Base-by-base conservation (phyloP, 2,329 filamentous ascomycete species). In the Colletotrichum destructivum region DNA sequence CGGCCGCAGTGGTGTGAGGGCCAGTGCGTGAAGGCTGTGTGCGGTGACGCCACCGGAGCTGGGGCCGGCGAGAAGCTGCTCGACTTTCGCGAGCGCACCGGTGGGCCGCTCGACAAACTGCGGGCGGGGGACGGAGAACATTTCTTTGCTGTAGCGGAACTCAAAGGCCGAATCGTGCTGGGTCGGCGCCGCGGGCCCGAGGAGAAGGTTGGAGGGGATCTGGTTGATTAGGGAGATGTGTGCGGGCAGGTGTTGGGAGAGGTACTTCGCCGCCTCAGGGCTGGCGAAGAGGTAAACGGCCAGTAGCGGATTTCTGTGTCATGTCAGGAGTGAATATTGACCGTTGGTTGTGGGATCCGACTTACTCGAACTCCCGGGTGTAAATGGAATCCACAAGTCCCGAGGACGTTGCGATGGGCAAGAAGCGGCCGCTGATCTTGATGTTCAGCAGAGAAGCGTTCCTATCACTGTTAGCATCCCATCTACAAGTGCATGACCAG, bases 191-290 rank as follows among this genome's bases (percentile, higher is more conserved):
- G 69, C 69, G 4, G 69, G 69, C 5, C 69, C 69, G 4, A 71
- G 59, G 6, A 92, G 84, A 2, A 92, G 80, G 44, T 87, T 83
- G 2, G 81, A 73, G 0, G 90, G 89, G 8, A 92, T 83, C 63
- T 90, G 86, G 77, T 92, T 92, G 66, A 89, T 80, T 76, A 87
- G 88, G 0, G 86, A 85, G 0, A 85, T 77, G 15, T 85, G 80
- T 3, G 88, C 82, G 11, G 82, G 75, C 46, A 91, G 79, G 77
- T 88, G 90, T 73, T 91, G 88, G 9, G 84, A 82, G 5, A 92
- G 81, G 73, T 91, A 92, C 76, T 91, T 92, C 18, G 85, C 88
- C 2, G 86, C 80, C 2, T 81, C 73, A 0, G 85, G 81, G 26
- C 81, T 80, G 12, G 85, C 84, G 76, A 90, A 91, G 72, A 88